Percentiles rank a stretch among this genome's conserved stretches.
Evolutionary conservation across 2,329 filamentous ascomycete species (phyloP).

Genomic region (Xylariaceae sp.): DNA sequence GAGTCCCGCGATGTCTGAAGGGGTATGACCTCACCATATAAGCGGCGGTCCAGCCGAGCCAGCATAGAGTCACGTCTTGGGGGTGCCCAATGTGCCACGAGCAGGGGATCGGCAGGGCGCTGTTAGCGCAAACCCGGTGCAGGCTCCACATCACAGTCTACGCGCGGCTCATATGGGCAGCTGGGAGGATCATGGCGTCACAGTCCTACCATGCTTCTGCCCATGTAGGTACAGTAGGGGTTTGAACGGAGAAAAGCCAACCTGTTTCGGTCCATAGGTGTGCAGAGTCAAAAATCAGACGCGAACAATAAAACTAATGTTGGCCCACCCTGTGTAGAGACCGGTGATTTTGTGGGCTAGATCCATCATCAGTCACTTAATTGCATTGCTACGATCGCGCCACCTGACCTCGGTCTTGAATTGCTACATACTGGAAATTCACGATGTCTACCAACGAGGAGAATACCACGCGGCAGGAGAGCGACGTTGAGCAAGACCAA

Average conservation of each 20-base stretch:
- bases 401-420: not conserved
- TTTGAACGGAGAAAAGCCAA: slow-evolving; percentile 9
- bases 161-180: not conserved
- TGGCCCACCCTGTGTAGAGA: not conserved
- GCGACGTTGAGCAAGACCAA: not conserved
- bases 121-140: not conserved
- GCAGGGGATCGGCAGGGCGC: not conserved
- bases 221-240: too few species aligned
- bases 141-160: not conserved
- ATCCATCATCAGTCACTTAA: not conserved
- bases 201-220: not conserved
- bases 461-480: slow-evolving; percentile 2
- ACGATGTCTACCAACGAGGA: slow-evolving; percentile 12
- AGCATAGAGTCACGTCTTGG: slow-evolving; percentile 1
- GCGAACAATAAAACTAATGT: slow-evolving; percentile 22
- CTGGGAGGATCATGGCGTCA: slow-evolving; percentile 9
- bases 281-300: too few species aligned
- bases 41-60: slow-evolving; percentile 1
- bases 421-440: not conserved
- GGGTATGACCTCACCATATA: slow-evolving; percentile 15
- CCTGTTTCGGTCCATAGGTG: not conserved
- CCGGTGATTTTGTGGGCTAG: not conserved
- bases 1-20: slow-evolving; percentile 4
- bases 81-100: not conserved
- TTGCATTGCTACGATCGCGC: not conserved